phyloP scores from a whole-genome alignment of 768 basidiomycete genomes.

The Trametes villosa region DNA sequence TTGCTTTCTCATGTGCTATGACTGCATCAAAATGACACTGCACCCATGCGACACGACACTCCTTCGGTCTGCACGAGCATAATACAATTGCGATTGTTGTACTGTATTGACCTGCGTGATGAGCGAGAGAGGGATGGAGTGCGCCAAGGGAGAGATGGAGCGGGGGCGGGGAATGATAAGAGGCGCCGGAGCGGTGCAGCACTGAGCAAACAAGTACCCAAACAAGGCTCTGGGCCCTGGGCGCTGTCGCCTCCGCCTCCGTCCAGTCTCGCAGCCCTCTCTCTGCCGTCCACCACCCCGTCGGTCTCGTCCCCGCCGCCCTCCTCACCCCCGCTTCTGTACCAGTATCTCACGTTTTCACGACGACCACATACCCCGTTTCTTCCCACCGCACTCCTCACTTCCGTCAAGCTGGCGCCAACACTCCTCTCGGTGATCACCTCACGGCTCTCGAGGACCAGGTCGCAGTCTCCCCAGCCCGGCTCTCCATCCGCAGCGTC shows the following conservation, averaged over 20 bases:
- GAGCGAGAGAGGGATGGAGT: not conserved
- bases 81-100: conserved; percentile 17
- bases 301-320: conserved; percentile 7
- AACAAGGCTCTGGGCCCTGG: conserved; percentile 25
- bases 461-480: conserved; percentile 74
- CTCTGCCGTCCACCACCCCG: conserved; percentile 18
- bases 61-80: conserved; percentile 16
- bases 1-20: conserved; percentile 37
- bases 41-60: conserved; percentile 25
- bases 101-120: not conserved
- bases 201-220: conserved; percentile 29
- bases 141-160: not conserved
- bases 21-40: conserved; percentile 37
- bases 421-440: conserved; percentile 78
- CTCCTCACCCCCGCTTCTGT: conserved; percentile 15
- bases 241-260: conserved; percentile 2
- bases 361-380: conserved; percentile 19
- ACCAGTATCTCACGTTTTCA: conserved; percentile 21
- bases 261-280: conserved; percentile 8
- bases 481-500: conserved; percentile 45
- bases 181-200: conserved; percentile 16
- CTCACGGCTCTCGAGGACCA: conserved; percentile 70
- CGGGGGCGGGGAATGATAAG: conserved; percentile 3
- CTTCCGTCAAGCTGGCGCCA: conserved; percentile 70
- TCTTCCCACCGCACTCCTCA: conserved; percentile 11